These are phyloP conservation scores for Boletus coccyginus DNA, from an alignment of 768 basidiomycete genomes.

Conservation along the genomic window DNA sequence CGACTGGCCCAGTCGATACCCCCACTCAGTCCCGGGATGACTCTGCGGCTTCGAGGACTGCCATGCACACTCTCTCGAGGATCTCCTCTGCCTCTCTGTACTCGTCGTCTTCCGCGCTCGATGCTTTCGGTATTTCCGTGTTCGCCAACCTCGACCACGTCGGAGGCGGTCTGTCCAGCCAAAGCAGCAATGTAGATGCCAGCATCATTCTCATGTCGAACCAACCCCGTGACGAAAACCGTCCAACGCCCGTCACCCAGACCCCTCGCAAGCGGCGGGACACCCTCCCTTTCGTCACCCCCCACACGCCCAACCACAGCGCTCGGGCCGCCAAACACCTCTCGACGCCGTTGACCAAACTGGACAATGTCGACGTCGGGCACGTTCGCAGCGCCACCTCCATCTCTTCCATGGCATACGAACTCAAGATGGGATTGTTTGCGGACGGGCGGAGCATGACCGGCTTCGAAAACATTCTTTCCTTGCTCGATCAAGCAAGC, in stretches of 20 bases:
- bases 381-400: constrained; percentile 19
- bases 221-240: constrained; percentile 3
- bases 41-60: not conserved
- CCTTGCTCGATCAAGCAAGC: constrained; percentile 28
- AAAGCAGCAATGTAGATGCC: too few species aligned
- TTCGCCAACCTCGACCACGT: constrained; percentile 10
- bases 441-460: constrained; percentile 23
- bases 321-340: constrained; percentile 7
- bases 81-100: constrained; percentile 6
- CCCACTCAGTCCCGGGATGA: not conserved
- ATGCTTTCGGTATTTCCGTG: constrained; percentile 18
- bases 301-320: not conserved
- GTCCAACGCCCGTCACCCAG: not conserved
- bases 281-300: constrained; percentile 5
- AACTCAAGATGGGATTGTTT: constrained; percentile 24
- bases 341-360: constrained; percentile 19
- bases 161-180: too few species aligned
- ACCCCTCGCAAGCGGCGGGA: constrained; percentile 15
- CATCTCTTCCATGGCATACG: constrained; percentile 28
- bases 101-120: constrained; percentile 16
- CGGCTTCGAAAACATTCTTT: constrained; percentile 26
- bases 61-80: not conserved
- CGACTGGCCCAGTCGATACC: constrained; percentile 10
- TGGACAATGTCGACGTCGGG: constrained; percentile 9
- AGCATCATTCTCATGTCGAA: not conserved